Evolutionary conservation across 106 monocot genomes (phyloP).

Genomic region (Dioscorea alata): DNA sequence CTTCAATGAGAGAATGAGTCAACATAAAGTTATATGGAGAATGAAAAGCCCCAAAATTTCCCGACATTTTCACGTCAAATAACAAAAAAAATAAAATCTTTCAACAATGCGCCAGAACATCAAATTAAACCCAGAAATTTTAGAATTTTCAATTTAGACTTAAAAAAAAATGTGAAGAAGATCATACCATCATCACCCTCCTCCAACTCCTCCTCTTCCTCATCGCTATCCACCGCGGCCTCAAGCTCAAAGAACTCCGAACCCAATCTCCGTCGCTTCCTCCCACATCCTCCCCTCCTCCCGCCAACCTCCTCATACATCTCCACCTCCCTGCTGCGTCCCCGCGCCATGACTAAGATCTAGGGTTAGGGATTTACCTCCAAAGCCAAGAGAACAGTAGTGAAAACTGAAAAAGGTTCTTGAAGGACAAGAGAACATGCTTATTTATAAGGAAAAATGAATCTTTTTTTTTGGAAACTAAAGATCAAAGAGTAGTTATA

Average conservation of each 20-base stretch:
- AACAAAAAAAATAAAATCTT: too few relatives aligned
- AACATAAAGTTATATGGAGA: background rate
- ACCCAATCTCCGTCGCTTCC: conserved; percentile 43
- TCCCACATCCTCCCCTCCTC: conserved; percentile 8
- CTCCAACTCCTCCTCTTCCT: conserved; percentile 84
- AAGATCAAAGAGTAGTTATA: too few relatives aligned
- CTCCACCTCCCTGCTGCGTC: conserved; percentile 23
- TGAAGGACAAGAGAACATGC: too few relatives aligned
- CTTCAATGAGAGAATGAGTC: too few relatives aligned
- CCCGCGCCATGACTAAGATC: conserved; percentile 33
- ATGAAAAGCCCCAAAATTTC: background rate
- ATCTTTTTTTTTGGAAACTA: too few relatives aligned
- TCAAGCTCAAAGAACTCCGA: conserved; percentile 75
- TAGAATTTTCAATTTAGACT: too few relatives aligned
- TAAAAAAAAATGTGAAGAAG: background rate
- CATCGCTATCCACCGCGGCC: conserved; percentile 63
- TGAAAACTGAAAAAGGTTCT: too few relatives aligned
- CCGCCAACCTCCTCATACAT: conserved; percentile 32
- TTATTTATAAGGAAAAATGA: too few relatives aligned
- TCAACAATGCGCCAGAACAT: too few relatives aligned
- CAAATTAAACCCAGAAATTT: too few relatives aligned
- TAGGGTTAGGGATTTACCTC: conserved; percentile 2
- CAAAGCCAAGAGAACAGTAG: too few relatives aligned
- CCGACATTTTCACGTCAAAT: too few relatives aligned
- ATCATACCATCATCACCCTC: conserved; percentile 76